Conservation (phyloP, 2,329 filamentous ascomycete species). For the Colletotrichum euphorbiae region DNA sequence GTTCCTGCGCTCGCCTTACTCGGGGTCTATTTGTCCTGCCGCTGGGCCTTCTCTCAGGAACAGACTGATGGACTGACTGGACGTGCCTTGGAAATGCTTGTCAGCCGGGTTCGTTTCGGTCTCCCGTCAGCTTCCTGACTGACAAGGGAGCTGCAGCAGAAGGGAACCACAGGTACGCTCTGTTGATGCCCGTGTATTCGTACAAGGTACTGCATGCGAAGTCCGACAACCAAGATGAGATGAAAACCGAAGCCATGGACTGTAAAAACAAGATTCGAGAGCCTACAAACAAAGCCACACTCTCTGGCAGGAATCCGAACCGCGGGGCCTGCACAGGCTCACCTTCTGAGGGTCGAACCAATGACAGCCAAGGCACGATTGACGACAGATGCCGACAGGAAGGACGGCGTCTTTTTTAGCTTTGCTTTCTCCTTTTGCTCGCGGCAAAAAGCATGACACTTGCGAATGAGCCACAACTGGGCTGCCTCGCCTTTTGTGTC, state of each 20-base stretch:
- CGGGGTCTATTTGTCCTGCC: constrained; percentile 21
- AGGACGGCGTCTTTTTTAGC: constrained; percentile 34
- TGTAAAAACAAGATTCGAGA: constrained; percentile 20
- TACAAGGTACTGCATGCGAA: background rate
- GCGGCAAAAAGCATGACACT: constrained; percentile 13
- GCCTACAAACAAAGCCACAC: constrained; percentile 12
- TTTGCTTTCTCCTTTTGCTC: constrained; percentile 33
- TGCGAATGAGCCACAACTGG: background rate
- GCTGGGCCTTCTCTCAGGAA: background rate
- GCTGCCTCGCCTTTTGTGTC: constrained; percentile 15
- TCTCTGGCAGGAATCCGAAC: background rate
- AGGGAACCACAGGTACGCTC: background rate
- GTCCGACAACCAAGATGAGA: constrained; percentile 12
- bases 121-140: constrained; percentile 32
- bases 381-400: constrained; percentile 27
- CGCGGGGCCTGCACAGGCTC: background rate
- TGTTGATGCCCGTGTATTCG: background rate
- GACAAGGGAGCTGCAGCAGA: constrained; percentile 21
- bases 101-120: constrained; percentile 21
- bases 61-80: background rate
- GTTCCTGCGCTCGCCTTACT: constrained; percentile 8
- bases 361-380: constrained; percentile 29
- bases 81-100: constrained; percentile 1
- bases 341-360: background rate
- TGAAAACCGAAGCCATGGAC: background rate